Evolutionary conservation across 805 yeast genomes (phyloP).

Genomic region (Diddensiella santjacobensis): DNA sequence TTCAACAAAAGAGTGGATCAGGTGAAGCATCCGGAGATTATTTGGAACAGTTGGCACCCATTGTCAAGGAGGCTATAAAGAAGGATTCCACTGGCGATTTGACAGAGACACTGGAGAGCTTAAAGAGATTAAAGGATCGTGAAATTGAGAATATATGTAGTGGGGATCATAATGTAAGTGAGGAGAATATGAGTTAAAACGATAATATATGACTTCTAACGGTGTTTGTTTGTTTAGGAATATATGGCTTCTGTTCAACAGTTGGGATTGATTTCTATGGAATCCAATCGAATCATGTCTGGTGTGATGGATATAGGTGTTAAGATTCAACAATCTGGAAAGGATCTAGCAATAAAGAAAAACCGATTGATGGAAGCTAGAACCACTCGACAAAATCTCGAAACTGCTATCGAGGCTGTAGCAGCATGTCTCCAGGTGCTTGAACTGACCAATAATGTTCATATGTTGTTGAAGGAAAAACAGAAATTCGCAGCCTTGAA

Average conservation of each 20-base stretch:
- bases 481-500: slow-evolving; percentile 84
- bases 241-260: slow-evolving; percentile 49
- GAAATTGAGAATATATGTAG: slow-evolving; percentile 63
- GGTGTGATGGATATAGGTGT: slow-evolving; percentile 55
- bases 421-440: slow-evolving; percentile 73
- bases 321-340: slow-evolving; percentile 60
- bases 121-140: slow-evolving; percentile 56
- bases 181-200: no score
- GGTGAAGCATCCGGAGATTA: slow-evolving; percentile 50
- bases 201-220: no score
- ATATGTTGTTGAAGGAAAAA: slow-evolving; percentile 69
- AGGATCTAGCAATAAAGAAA: slow-evolving; percentile 55
- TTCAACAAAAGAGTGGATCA: slow-evolving; percentile 12
- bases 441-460: slow-evolving; percentile 81
- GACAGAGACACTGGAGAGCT: slow-evolving; percentile 50
- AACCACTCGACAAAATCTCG: slow-evolving; percentile 61
- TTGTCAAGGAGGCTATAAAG: slow-evolving; percentile 59
- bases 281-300: slow-evolving; percentile 53
- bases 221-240: no score
- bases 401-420: slow-evolving; percentile 66
- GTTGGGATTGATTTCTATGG: slow-evolving; percentile 56
- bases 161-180: slow-evolving; percentile 44
- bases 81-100: slow-evolving; percentile 53
- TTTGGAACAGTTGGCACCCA: slow-evolving; percentile 75
- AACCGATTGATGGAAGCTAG: slow-evolving; percentile 56